Evolutionary conservation across 73 alveolate species (phyloP), one percentile per base, ranked within the genome.

Genomic region (Blepharisma japonicum): DNA sequence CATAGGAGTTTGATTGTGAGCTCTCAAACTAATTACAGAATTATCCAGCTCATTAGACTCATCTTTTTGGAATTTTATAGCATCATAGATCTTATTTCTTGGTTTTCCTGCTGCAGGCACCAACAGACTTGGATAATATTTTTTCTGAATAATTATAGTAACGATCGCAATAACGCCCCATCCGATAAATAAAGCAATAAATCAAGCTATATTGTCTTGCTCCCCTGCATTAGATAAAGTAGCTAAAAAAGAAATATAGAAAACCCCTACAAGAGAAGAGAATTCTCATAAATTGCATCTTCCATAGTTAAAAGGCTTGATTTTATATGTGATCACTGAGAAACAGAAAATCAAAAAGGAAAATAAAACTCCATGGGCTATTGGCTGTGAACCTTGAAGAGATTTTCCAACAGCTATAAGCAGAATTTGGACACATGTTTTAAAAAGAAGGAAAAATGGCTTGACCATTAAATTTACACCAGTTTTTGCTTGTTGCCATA

Each of bases 361-460:
- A 45, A 70, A 70, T 9, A 70, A 7, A 14, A 70, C 61, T n/a
- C 80, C 80, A 25, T 70, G 71, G 11, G 80, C 80, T 25, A 39
- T 7, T 18, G 56, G 56, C 14, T 48, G 27, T 9, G 27, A 9
- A 1, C 68, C 66, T 70, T 70, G 66, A 39, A 70, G 61, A 14
- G 66, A 70, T 5, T 70, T 70, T 8, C 46, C 21, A 1, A 70
- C 70, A 9, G 66, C 71, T 2, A 70, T 47, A 38, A 70, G 61
- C 71, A 70, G 61, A 9, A 70, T 47, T 45, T 70, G 66, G 47
- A 70, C 21, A 70, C 68, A 45, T 18, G 80, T 70, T 47, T 70
- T 70, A 14, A 70, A 45, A 39, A 70, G 66, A 8, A 70, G 46
- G 80, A 70, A 70, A 45, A 47, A 70, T n/a, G 80, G 80, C 80